These are phyloP conservation scores for Aspergillus ibericus DNA, from an alignment of 2,329 filamentous ascomycete genomes.

Conservation along the genomic window DNA sequence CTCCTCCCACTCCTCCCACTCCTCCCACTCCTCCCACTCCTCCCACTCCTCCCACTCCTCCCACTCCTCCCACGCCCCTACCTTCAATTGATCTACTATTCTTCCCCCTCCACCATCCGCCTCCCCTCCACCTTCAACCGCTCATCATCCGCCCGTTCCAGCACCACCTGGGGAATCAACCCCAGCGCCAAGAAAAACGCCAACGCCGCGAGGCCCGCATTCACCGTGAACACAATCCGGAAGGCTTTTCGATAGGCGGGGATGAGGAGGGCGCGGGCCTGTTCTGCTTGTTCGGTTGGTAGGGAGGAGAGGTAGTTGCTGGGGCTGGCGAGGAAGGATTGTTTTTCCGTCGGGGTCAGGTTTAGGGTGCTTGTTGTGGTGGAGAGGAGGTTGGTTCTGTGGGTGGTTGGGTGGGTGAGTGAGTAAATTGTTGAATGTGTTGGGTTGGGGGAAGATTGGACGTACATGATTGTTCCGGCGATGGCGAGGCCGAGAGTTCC, in stretches of 20 bases:
- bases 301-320: constrained; percentile 30
- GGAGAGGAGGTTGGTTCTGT: constrained; percentile 33
- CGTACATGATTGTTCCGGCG: constrained; percentile 43
- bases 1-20: too few species aligned
- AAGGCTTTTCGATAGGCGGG: constrained; percentile 42
- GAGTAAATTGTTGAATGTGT: too few species aligned
- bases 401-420: background rate
- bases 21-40: background rate
- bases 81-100: background rate
- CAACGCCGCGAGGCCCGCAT: constrained; percentile 36
- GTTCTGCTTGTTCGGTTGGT: constrained; percentile 22
- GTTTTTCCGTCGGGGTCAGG: constrained; percentile 23
- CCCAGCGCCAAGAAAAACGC: constrained; percentile 35
- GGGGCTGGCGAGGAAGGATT: constrained; percentile 32
- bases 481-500: constrained; percentile 44
- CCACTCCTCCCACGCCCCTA: too few species aligned
- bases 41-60: constrained; percentile 13
- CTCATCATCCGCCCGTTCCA: constrained; percentile 32
- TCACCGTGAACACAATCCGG: constrained; percentile 42
- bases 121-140: constrained; percentile 32
- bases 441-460: background rate
- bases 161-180: constrained; percentile 40
- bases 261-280: constrained; percentile 30
- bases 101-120: constrained; percentile 14
- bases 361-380: constrained; percentile 27